These are phyloP conservation scores for Miscanthus lutarioriparius DNA, from an alignment of 176 grass and related monocot genomes.

Conservation along the genomic window DNA sequence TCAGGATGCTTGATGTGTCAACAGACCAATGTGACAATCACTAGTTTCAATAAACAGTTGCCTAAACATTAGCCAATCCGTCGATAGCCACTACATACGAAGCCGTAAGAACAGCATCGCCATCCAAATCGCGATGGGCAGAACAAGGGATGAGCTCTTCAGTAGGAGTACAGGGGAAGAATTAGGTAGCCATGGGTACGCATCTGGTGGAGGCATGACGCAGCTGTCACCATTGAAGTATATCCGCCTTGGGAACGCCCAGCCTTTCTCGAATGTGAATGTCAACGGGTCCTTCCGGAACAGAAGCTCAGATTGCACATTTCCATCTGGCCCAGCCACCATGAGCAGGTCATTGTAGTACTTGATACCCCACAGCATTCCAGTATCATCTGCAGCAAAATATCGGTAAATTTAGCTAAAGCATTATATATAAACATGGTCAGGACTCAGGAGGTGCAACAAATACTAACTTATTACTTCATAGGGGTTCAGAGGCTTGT, in stretches of 20 bases:
- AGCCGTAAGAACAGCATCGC: constrained; percentile 40
- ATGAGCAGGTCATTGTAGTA: constrained; percentile 80
- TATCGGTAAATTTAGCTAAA: not conserved
- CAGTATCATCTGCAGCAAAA: constrained; percentile 62
- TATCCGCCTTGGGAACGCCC: constrained; percentile 70
- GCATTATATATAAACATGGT: not conserved
- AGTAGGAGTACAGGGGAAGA: constrained; percentile 18
- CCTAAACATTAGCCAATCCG: not conserved
- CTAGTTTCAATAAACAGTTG: not conserved
- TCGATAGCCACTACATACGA: not conserved
- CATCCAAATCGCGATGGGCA: constrained; percentile 23
- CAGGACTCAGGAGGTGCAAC: not conserved
- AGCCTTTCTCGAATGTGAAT: constrained; percentile 66
- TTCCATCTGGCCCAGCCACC: constrained; percentile 62
- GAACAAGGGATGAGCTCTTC: constrained; percentile 21
- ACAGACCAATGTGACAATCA: constrained; percentile 2
- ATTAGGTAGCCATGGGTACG: constrained; percentile 62
- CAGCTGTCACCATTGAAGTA: constrained; percentile 85
- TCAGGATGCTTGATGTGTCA: not conserved
- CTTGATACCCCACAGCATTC: constrained; percentile 75
- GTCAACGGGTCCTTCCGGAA: constrained; percentile 48
- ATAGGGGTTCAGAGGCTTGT: constrained; percentile 55
- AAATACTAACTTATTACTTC: constrained; percentile 66
- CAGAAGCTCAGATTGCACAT: constrained; percentile 68
- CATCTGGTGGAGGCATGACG: constrained; percentile 69